Evolutionary conservation across 2,329 filamentous ascomycete genomes (phyloP), one percentile per base, ranked within the genome.

Genomic region (Pseudogymnoascus sp.): DNA sequence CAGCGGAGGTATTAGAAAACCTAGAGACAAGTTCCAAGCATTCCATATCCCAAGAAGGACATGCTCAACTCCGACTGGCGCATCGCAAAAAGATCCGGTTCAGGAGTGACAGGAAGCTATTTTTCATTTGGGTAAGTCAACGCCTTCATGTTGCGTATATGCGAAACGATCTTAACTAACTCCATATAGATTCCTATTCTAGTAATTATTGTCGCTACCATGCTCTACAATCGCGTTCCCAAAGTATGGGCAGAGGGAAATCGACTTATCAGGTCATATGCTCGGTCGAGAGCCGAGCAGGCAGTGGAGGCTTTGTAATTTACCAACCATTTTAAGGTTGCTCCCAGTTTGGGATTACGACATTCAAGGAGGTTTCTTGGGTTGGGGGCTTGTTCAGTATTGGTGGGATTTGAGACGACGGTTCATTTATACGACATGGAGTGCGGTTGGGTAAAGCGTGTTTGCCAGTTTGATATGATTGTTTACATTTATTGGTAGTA

Each of bases 11-110:
- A 18, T 59, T 70, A n/a, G 66, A 64, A 8, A 68, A 83, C 26
- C 75, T 86, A 28, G 80, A 80, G 67, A 85, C 86, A 62, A 82
- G 83, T 4, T 77, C 79, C 61, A 85, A 85, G 72, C 79, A 83
- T 67, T 77, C 78, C 59, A 83, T 86, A 61, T 86, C 83, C 28
- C 80, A 79, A 68, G 82, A 85, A 68, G 83, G 86, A 68, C 82
- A 84, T 69, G 82, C 84, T 65, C 82, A 82, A 65, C 77, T 87
- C 63, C 75, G 84, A 45, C 74, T 82, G 58, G 82, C 79, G 23
- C 82, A 83, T 63, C 80, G 83, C 60, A 77, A 79, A 69, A 85
- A 82, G 70, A 74, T 84, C 66, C 79, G 77, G 62, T 74, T 85
- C 62, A 79, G 82, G 64, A 81, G 80, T 61, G 84, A 88, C 67